Conservation (phyloP, 371 early-diverging fungal species). For the Mortierella sp. region DNA sequence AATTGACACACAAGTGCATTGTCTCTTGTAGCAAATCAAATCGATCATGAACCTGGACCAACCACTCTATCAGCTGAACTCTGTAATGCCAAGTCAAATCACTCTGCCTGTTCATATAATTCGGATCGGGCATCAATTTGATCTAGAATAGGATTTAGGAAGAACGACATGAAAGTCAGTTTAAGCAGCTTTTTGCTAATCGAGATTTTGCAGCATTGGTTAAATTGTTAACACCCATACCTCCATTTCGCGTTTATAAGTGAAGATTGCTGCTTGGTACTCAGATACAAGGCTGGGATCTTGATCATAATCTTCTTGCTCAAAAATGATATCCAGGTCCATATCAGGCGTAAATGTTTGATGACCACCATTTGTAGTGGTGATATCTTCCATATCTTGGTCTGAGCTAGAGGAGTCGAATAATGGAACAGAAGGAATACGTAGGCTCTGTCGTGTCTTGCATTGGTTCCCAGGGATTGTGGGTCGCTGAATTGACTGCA, state of each 20-base stretch:
- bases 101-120: constrained; percentile 83
- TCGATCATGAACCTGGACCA: constrained; percentile 85
- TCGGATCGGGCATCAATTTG: constrained; percentile 71
- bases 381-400: constrained; percentile 10
- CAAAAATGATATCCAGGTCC: constrained; percentile 16
- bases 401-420: constrained; percentile 17
- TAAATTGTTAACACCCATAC: constrained; percentile 33
- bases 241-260: constrained; percentile 79
- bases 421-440: constrained; percentile 32
- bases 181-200: background rate
- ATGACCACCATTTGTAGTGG: background rate
- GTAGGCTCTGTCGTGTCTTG: background rate
- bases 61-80: constrained; percentile 77
- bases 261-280: constrained; percentile 82
- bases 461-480: background rate
- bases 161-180: constrained; percentile 4
- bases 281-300: constrained; percentile 68
- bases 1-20: constrained; percentile 86
- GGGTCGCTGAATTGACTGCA: constrained; percentile 1
- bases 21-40: constrained; percentile 91
- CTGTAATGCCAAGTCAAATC: constrained; percentile 89
- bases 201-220: background rate
- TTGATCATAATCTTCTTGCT: constrained; percentile 7
- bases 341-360: background rate
- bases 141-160: constrained; percentile 28